Conservation (phyloP, 2,329 filamentous ascomycete species). For the Fusarium luffae region DNA sequence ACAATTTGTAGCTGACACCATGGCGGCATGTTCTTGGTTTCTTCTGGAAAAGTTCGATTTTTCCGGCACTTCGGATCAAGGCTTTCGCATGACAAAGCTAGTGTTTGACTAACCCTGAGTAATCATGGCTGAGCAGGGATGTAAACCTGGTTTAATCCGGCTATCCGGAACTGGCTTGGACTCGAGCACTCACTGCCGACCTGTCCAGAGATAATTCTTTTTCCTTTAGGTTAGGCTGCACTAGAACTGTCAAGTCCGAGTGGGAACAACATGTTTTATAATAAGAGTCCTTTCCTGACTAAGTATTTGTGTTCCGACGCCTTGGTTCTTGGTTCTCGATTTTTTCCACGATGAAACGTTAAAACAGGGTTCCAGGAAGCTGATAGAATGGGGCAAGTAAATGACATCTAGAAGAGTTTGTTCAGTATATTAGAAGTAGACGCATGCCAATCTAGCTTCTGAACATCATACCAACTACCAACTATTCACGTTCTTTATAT, state of each 20-base stretch:
- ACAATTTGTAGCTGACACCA: neutral
- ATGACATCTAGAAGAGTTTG: neutral
- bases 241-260: neutral
- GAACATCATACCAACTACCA: neutral
- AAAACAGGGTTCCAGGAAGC: neutral
- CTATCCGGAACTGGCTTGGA: neutral
- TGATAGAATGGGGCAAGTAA: neutral
- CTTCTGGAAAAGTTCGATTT: neutral
- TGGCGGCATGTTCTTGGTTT: neutral
- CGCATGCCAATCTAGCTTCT: neutral
- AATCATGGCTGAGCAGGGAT: neutral
- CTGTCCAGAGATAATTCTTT: neutral
- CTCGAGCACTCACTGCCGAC: neutral
- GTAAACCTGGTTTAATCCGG: neutral
- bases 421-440: neutral
- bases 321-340: conserved; percentile 3
- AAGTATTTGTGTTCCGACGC: neutral
- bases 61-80: neutral
- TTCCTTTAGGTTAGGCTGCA: neutral
- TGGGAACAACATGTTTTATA: neutral
- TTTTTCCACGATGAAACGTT: neutral
- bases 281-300: neutral
- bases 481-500: neutral
- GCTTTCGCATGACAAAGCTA: neutral
- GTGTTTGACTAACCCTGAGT: neutral